These are phyloP conservation scores for Huntiella decipiens DNA, from an alignment of 2,329 filamentous ascomycete species.

Conservation along the genomic window DNA sequence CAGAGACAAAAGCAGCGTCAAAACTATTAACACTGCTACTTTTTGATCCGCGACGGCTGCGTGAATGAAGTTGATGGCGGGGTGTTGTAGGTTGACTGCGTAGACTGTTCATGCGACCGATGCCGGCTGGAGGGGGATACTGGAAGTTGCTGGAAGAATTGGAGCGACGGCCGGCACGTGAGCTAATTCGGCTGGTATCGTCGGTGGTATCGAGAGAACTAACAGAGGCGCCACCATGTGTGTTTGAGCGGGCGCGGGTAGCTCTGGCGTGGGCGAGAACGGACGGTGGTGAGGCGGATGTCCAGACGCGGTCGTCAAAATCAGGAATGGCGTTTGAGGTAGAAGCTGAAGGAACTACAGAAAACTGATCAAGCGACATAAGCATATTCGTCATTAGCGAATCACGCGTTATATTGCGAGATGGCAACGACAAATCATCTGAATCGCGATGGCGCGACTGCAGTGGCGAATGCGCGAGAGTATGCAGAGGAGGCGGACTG, in stretches of 20 bases:
- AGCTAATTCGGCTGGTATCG: constrained; percentile 35
- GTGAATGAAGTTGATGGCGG: constrained; percentile 29
- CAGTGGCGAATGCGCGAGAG: no score
- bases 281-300: constrained; percentile 5
- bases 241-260: constrained; percentile 15
- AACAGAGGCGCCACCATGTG: constrained; percentile 33
- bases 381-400: constrained; percentile 95
- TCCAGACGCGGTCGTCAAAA: constrained; percentile 13
- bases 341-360: constrained; percentile 21
- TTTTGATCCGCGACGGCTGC: constrained; percentile 48
- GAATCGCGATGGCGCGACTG: constrained; percentile 34
- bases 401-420: constrained; percentile 60
- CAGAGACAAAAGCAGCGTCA: constrained; percentile 35
- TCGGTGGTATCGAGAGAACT: constrained; percentile 39
- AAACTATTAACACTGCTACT: constrained; percentile 53
- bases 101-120: constrained; percentile 45
- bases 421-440: constrained; percentile 70
- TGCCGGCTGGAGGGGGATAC: constrained; percentile 19
- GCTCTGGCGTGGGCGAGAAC: constrained; percentile 7
- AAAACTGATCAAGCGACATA: constrained; percentile 70
- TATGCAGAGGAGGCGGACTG: no score
- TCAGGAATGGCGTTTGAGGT: constrained; percentile 13
- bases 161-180: constrained; percentile 44
- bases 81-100: constrained; percentile 26
- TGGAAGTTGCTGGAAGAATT: constrained; percentile 63